phyloP scores from a whole-genome alignment of 2,329 filamentous ascomycete species.

The Cytospora chrysosperma region DNA sequence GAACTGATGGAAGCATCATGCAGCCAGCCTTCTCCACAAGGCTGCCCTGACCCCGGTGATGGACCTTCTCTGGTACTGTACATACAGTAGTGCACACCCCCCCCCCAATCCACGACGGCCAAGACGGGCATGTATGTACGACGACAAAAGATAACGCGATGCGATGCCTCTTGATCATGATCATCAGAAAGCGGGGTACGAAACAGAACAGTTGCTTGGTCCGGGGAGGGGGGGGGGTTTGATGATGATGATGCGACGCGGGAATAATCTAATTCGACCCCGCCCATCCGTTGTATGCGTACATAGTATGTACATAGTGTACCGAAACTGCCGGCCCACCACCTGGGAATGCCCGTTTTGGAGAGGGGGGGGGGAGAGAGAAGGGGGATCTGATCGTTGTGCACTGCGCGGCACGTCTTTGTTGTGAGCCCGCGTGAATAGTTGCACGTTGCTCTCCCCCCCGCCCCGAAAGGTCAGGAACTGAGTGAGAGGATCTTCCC shows the following conservation, averaged over 20 bases:
- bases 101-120: too few species aligned
- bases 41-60: neutral
- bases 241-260: conserved; percentile 12
- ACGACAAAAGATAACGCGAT: neutral
- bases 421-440: neutral
- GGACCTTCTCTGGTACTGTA: neutral
- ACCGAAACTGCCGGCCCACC: conserved; percentile 10
- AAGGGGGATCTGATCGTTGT: neutral
- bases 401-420: neutral
- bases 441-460: neutral
- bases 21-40: neutral
- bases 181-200: too few species aligned
- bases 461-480: too few species aligned
- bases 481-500: too few species aligned
- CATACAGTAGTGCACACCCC: neutral
- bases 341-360: too few species aligned
- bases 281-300: neutral
- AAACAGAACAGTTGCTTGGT: neutral
- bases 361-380: neutral
- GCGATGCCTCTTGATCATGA: too few species aligned
- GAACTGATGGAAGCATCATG: neutral
- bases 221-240: conserved; percentile 7
- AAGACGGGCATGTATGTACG: neutral
- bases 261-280: neutral
- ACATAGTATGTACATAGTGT: neutral